Evolutionary conservation across 2,329 filamentous ascomycete species (phyloP), one percentile per base, ranked within the genome.

Genomic region (Microsporum canis): DNA sequence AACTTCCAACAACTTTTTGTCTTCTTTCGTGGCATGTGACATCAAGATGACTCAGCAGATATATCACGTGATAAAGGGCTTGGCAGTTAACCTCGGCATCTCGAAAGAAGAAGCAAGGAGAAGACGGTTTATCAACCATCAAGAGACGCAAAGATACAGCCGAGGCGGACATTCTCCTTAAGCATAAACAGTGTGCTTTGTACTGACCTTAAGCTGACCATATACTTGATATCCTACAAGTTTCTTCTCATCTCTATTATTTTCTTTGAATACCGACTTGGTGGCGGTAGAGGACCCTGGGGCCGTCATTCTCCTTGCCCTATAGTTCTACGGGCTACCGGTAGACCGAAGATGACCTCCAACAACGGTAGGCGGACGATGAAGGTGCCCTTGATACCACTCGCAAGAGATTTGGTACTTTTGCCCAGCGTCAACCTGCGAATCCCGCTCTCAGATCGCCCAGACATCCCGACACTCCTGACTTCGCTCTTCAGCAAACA

Each of bases 381-480:
- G 60, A 77, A 75, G 66, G 68, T 96, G 38, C 88, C 92, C 53
- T 77, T 97, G 68, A 87, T 97, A 66, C 89, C 91, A 41, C 83
- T 97, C 49, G 84, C 89, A 59, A 85, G 87, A 70, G 88, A 87
- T 66, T 83, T 85, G 64, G 88, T 96, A 66, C 84, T 97, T 45
- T 83, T 96, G 7, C 94, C 94, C 3, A 90, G 91, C 64, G 85
- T 91, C 61, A 85, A 91, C 58, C 83, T 95, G 68, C 88, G 91
- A 67, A 88, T 97, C 66, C 85, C 89, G 60, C 87, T 96, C 59
- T 84, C 87, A 45, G 86, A 87, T 73, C 89, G 92, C 58, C 85
- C 89, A 66, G 94, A 97, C 74, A 87, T 97, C 66, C 87, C 90
- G 59, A 88, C 92, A 58, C 83, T 97, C 51, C 84, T 99, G 61